phyloP scores from a whole-genome alignment of 2,329 filamentous ascomycete species.

The Colletotrichum costaricense region DNA sequence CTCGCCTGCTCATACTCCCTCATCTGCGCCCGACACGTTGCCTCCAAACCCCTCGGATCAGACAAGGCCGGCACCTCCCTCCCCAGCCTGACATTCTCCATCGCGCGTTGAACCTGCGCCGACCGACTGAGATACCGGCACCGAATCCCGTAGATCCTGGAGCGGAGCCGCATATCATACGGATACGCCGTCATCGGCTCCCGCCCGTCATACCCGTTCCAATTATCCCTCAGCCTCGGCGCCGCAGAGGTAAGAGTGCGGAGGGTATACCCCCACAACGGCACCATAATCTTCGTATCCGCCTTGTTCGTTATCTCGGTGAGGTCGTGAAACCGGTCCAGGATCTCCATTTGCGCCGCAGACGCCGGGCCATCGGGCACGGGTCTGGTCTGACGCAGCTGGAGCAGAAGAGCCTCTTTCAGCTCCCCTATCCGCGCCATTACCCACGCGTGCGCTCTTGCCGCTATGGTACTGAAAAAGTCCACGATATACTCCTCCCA shows the following conservation, averaged over 20 bases:
- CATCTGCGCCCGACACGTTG: background rate
- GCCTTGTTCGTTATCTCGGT: slow-evolving; percentile 17
- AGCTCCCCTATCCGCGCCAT: slow-evolving; percentile 8
- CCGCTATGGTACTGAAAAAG: background rate
- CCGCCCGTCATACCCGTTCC: background rate
- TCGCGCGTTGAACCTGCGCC: background rate
- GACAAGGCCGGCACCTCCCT: background rate
- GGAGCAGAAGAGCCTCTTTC: slow-evolving; percentile 2
- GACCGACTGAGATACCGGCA: slow-evolving; percentile 4
- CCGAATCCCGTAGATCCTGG: background rate
- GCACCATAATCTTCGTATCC: slow-evolving; percentile 22
- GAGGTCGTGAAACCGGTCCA: slow-evolving; percentile 17
- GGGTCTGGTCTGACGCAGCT: background rate
- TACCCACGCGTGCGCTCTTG: slow-evolving; percentile 13
- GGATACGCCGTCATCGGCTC: slow-evolving; percentile 7
- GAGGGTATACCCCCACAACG: slow-evolving; percentile 6
- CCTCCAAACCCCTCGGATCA: background rate
- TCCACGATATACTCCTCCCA: slow-evolving; percentile 28
- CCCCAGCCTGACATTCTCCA: background rate
- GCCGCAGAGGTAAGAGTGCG: background rate
- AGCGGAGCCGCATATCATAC: slow-evolving; percentile 12
- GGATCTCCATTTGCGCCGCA: slow-evolving; percentile 7
- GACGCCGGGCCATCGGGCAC: background rate
- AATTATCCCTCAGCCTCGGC: background rate
- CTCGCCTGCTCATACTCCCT: slow-evolving; percentile 5